These are phyloP conservation scores for Didymella arachidicola DNA, from an alignment of 2,329 filamentous ascomycete genomes.

Conservation along the genomic window DNA sequence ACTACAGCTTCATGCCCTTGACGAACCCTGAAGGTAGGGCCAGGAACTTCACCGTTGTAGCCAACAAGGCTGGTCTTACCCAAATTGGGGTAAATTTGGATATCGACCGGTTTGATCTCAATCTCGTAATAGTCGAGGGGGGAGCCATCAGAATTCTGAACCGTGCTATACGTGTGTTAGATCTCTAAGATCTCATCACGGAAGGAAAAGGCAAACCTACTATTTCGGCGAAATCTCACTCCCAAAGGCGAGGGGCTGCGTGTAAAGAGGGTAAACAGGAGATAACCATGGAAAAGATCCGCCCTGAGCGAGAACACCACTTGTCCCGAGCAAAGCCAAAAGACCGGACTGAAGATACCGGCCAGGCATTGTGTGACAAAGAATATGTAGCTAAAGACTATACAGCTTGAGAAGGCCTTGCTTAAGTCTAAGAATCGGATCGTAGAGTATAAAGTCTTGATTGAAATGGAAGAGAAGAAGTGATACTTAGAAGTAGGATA, in stretches of 20 bases:
- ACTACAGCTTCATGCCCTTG: conserved; percentile 62
- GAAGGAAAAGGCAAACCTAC: background rate
- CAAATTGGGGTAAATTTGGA: conserved; percentile 50
- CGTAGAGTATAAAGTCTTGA: background rate
- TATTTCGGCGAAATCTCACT: background rate
- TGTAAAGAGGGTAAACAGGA: conserved; percentile 2
- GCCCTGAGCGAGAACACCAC: background rate
- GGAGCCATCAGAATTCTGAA: background rate
- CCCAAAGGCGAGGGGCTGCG: conserved; percentile 3
- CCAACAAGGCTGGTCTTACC: conserved; percentile 56
- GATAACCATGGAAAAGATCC: conserved; percentile 1
- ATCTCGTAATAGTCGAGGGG: conserved; percentile 4
- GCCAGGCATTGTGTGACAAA: background rate
- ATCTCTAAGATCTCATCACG: background rate
- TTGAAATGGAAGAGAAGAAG: background rate
- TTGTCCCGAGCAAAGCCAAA: background rate
- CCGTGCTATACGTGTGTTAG: background rate
- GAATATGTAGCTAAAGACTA: no score
- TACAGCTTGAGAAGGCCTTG: no score
- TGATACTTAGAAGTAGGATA: background rate
- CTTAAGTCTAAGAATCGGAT: no score
- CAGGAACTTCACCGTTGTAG: conserved; percentile 65
- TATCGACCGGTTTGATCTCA: conserved; percentile 4
- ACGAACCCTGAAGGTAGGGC: conserved; percentile 62
- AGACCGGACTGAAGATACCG: background rate